Percentiles rank a stretch among this genome's conserved stretches.
Evolutionary conservation across 257 asterid species (phyloP).

Genomic region (Oldenlandia corymbosa): DNA sequence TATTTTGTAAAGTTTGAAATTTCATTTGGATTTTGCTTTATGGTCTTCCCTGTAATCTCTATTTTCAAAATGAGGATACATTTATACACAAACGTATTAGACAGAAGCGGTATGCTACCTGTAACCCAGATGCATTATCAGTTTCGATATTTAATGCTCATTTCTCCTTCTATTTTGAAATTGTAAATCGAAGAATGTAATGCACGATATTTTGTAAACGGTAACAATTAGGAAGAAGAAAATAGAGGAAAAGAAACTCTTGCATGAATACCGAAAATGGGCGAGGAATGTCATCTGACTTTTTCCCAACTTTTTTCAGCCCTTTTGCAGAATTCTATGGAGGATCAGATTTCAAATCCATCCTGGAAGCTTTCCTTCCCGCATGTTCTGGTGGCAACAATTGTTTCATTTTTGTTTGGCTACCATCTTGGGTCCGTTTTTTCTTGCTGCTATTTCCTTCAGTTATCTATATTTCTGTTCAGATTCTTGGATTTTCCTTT

Average conservation of each 20-base stretch:
- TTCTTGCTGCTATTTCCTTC: conserved; percentile 9
- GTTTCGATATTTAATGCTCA: not conserved
- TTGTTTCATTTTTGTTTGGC: conserved; percentile 79
- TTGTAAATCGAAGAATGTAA: not conserved
- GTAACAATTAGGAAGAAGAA: too few relatives aligned
- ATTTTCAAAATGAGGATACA: not conserved
- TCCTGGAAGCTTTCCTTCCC: conserved; percentile 87
- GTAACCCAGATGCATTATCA: too few relatives aligned
- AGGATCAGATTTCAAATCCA: conserved; percentile 49
- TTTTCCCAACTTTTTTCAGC: conserved; percentile 36
- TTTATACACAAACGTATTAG: too few relatives aligned
- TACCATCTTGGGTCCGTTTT: conserved; percentile 92
- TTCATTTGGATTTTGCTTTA: conserved; percentile 7
- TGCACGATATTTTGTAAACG: not conserved
- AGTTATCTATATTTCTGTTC: not conserved
- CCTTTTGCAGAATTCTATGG: conserved; percentile 34
- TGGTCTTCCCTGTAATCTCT: not conserved
- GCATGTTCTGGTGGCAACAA: conserved; percentile 73
- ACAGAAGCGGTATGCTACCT: too few relatives aligned
- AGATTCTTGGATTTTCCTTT: not conserved
- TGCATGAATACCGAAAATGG: too few relatives aligned
- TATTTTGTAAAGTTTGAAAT: not conserved
- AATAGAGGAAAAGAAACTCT: not conserved
- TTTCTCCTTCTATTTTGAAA: not conserved
- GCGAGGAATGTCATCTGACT: conserved; percentile 1